Conservation (phyloP, 2,329 filamentous ascomycete species). For the Lecanosticta acicola region DNA sequence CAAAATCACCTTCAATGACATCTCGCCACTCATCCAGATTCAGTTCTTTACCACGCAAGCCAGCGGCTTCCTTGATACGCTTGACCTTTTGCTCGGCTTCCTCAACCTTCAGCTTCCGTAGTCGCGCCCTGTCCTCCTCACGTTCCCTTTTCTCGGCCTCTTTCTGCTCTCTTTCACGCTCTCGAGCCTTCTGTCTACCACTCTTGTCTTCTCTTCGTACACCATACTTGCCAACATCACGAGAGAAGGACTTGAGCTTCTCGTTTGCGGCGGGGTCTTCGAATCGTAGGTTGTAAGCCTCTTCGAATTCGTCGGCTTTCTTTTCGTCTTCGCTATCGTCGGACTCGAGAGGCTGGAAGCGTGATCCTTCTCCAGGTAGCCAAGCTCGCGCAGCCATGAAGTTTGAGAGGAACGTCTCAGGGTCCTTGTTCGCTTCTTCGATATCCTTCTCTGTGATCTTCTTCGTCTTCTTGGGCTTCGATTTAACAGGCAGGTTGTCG, state of each 20-base stretch:
- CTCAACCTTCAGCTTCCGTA: slow-evolving; percentile 84
- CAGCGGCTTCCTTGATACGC: slow-evolving; percentile 85
- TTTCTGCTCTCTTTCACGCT: slow-evolving; percentile 69
- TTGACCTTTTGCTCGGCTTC: slow-evolving; percentile 81
- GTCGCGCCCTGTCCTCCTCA: slow-evolving; percentile 72
- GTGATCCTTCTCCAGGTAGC: slow-evolving; percentile 62
- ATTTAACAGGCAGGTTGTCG: slow-evolving; percentile 19
- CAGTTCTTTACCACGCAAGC: slow-evolving; percentile 60
- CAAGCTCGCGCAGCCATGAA: slow-evolving; percentile 91
- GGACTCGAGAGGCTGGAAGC: slow-evolving; percentile 80
- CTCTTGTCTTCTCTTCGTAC: slow-evolving; percentile 85
- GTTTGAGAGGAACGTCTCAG: slow-evolving; percentile 88
- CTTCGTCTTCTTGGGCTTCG: slow-evolving; percentile 29
- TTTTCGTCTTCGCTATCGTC: slow-evolving; percentile 76
- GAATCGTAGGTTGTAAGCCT: slow-evolving; percentile 92
- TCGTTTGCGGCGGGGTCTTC: slow-evolving; percentile 88
- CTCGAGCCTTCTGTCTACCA: slow-evolving; percentile 69
- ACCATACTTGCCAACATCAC: slow-evolving; percentile 77
- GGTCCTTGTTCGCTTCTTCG: slow-evolving; percentile 74
- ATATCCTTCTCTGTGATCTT: slow-evolving; percentile 57
- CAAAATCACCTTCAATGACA: slow-evolving; percentile 82
- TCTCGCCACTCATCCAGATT: slow-evolving; percentile 76
- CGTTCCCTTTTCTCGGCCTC: slow-evolving; percentile 71
- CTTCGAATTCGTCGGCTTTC: slow-evolving; percentile 79
- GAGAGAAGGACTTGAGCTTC: slow-evolving; percentile 78